Conservation (phyloP, 208 protist species). For the Herpetomonas tarakana region DNA sequence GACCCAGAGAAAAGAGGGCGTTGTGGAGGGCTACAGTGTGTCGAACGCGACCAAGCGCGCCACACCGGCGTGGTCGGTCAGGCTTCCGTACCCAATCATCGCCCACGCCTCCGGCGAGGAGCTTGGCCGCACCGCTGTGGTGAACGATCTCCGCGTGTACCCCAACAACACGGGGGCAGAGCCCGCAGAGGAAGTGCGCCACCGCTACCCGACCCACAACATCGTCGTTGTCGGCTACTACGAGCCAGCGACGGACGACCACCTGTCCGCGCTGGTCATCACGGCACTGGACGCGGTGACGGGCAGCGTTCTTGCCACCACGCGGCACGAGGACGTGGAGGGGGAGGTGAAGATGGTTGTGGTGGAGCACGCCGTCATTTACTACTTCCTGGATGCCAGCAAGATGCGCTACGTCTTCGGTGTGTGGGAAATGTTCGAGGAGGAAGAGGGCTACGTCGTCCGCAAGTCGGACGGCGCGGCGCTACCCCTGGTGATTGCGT, state of each 20-base stretch:
- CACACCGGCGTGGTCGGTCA: slow-evolving; percentile 53
- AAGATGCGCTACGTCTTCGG: slow-evolving; percentile 82
- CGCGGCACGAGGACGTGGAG: slow-evolving; percentile 74
- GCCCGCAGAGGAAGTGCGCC: slow-evolving; percentile 71
- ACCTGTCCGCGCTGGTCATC: slow-evolving; percentile 69
- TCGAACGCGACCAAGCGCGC: slow-evolving; percentile 19
- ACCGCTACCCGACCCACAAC: slow-evolving; percentile 80
- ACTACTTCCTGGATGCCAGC: slow-evolving; percentile 83
- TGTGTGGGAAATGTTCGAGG: slow-evolving; percentile 88
- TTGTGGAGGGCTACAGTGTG: slow-evolving; percentile 57
- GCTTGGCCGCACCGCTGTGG: slow-evolving; percentile 37
- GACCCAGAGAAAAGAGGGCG: slow-evolving; percentile 25
- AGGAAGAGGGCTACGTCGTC: slow-evolving; percentile 42
- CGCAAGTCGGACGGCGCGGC: slow-evolving; percentile 62
- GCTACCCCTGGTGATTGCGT: slow-evolving; percentile 64
- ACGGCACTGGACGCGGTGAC: slow-evolving; percentile 80
- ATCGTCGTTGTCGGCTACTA: slow-evolving; percentile 80
- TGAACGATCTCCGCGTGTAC: slow-evolving; percentile 78
- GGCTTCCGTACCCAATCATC: slow-evolving; percentile 59
- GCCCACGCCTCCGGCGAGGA: slow-evolving; percentile 65
- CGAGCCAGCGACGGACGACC: slow-evolving; percentile 44
- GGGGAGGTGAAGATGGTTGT: slow-evolving; percentile 74
- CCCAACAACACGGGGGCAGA: slow-evolving; percentile 60
- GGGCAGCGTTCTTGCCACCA: slow-evolving; percentile 71
- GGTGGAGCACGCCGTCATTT: slow-evolving; percentile 80